phyloP scores from a whole-genome alignment of 2,329 filamentous ascomycete species.

The Fusarium penzigii region DNA sequence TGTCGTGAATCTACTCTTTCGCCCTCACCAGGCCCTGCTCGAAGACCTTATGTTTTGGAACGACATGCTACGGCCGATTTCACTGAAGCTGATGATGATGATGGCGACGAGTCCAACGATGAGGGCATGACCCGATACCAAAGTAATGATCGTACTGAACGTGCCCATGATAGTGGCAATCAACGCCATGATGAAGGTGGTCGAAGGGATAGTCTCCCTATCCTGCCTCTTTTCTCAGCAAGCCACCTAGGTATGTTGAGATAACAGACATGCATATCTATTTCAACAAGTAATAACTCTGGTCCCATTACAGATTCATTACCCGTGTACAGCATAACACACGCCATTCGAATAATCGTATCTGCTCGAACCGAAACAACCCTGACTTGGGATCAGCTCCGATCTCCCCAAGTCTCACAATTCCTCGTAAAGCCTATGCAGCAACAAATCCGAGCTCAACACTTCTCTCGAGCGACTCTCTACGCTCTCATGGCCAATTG shows the following conservation, averaged over 20 bases:
- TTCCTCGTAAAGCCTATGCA: constrained; percentile 96
- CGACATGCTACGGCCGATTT: constrained; percentile 64
- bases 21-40: constrained; percentile 33
- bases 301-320: constrained; percentile 64
- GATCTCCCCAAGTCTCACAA: constrained; percentile 93
- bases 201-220: constrained; percentile 34
- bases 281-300: constrained; percentile 6
- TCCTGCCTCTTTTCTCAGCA: constrained; percentile 78
- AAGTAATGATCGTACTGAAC: constrained; percentile 20
- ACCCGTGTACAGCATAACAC: constrained; percentile 87
- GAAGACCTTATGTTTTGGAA: constrained; percentile 29
- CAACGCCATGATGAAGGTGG: constrained; percentile 40
- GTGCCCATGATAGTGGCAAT: constrained; percentile 39
- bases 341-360: constrained; percentile 84
- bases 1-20: constrained; percentile 32
- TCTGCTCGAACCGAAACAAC: constrained; percentile 87
- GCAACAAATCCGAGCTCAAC: constrained; percentile 78
- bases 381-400: constrained; percentile 89
- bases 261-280: background rate
- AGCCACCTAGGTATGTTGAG: constrained; percentile 66
- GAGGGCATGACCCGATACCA: constrained; percentile 30
- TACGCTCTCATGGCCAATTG: constrained; percentile 94
- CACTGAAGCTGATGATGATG: constrained; percentile 62
- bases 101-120: constrained; percentile 43
- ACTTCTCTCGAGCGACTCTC: constrained; percentile 83